phyloP scores from a whole-genome alignment of 2,329 filamentous ascomycete species.

The Emergomyces orientalis region DNA sequence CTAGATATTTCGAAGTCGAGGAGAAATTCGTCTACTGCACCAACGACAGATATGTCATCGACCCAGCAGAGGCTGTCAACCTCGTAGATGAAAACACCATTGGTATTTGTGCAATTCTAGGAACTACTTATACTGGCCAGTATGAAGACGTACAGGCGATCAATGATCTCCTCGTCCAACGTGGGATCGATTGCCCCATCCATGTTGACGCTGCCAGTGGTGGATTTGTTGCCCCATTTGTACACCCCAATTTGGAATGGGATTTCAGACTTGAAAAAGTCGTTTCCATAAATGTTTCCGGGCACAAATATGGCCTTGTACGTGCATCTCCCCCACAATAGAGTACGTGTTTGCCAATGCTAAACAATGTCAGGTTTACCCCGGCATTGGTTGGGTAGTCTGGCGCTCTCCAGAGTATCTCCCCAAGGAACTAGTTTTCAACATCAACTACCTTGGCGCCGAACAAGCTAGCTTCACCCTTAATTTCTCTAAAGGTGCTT shows the following conservation, averaged over 20 bases:
- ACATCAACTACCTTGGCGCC: slow-evolving; percentile 96
- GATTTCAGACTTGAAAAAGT: slow-evolving; percentile 86
- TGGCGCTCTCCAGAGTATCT: slow-evolving; percentile 78
- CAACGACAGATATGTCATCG: slow-evolving; percentile 52
- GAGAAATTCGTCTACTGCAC: slow-evolving; percentile 68
- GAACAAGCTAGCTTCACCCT: slow-evolving; percentile 93
- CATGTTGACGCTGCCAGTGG: slow-evolving; percentile 90
- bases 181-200: slow-evolving; percentile 69
- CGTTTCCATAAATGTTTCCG: slow-evolving; percentile 87
- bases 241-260: slow-evolving; percentile 74
- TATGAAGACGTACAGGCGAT: slow-evolving; percentile 90
- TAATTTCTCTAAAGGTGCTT: slow-evolving; percentile 94
- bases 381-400: slow-evolving; percentile 87
- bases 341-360: neutral
- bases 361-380: slow-evolving; percentile 53
- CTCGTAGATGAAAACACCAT: slow-evolving; percentile 65
- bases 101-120: slow-evolving; percentile 83
- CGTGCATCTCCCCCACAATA: neutral
- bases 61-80: slow-evolving; percentile 52
- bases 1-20: slow-evolving; percentile 84
- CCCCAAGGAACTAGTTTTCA: slow-evolving; percentile 89
- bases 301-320: slow-evolving; percentile 70
- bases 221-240: slow-evolving; percentile 88
- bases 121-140: slow-evolving; percentile 90
- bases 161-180: slow-evolving; percentile 74